Evolutionary conservation across 2,329 filamentous ascomycete genomes (phyloP).

Genomic region (Scopulariopsis brevicaulis): DNA sequence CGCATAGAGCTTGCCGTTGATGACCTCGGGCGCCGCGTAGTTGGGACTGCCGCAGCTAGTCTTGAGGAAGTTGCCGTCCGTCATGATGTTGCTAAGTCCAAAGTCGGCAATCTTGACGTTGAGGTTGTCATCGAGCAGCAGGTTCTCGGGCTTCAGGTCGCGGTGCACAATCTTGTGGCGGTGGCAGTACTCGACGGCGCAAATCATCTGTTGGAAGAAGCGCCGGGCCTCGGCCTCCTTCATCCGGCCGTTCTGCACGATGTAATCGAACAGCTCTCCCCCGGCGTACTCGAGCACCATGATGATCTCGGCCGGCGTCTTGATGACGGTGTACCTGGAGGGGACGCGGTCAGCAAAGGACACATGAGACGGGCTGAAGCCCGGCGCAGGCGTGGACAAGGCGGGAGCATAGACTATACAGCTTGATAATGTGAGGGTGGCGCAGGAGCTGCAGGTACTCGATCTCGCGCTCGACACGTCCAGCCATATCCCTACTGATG

Average conservation of each 20-base stretch:
- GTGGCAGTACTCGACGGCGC: constrained; percentile 97
- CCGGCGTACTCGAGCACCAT: constrained; percentile 99
- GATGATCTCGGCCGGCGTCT: constrained; percentile 86
- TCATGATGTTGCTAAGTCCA: constrained; percentile 98
- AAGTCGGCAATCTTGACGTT: constrained; percentile 99
- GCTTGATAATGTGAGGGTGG: constrained; percentile 97
- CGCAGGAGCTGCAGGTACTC: constrained; percentile 92
- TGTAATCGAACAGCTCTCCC: constrained; percentile 94
- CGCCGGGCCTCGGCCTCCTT: constrained; percentile 85
- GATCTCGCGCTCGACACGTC: constrained; percentile 93
- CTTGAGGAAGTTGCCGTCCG: constrained; percentile 96
- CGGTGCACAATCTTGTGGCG: constrained; percentile 97
- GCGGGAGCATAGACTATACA: constrained; percentile 41
- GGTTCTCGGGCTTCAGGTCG: constrained; percentile 93
- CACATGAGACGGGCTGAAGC: neutral
- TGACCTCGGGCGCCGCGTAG: constrained; percentile 95
- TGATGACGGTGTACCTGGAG: constrained; percentile 84
- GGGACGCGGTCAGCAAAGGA: neutral
- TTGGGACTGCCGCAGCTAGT: constrained; percentile 98
- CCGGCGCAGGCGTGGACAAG: neutral
- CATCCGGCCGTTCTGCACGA: constrained; percentile 88
- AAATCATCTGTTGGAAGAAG: constrained; percentile 99
- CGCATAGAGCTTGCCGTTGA: constrained; percentile 93
- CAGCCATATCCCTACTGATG: constrained; percentile 95
- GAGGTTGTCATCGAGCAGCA: constrained; percentile 86